These are phyloP conservation scores for Lithospermum erythrorhizon DNA, from an alignment of 257 asterid species.

Conservation along the genomic window DNA sequence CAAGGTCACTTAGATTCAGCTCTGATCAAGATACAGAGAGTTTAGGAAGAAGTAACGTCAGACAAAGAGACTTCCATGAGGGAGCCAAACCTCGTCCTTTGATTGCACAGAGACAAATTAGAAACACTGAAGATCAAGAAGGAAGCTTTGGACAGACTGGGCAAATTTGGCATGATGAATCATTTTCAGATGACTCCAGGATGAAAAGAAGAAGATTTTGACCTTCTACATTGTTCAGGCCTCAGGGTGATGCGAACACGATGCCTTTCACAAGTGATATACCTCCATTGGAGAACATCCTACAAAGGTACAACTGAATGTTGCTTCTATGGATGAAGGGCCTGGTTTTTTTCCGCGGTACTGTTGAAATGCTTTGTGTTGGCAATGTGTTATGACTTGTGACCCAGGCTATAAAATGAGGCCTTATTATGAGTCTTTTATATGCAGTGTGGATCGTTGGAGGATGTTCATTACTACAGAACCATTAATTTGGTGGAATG, in stretches of 20 bases:
- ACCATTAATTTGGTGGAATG: not conserved
- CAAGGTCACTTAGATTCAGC: conserved; percentile 54
- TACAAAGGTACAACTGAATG: not conserved
- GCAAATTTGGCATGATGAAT: conserved; percentile 61
- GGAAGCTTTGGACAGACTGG: conserved; percentile 43
- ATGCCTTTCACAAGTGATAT: not conserved
- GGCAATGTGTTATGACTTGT: not conserved
- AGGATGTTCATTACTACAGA: not conserved
- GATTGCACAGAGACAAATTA: conserved; percentile 35
- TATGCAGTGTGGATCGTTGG: not conserved
- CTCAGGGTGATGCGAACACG: not conserved
- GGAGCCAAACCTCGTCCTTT: conserved; percentile 40
- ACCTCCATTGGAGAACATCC: not conserved
- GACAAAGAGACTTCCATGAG: conserved; percentile 76
- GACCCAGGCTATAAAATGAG: not conserved
- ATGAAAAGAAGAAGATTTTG: conserved; percentile 72
- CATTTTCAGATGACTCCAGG: conserved; percentile 39
- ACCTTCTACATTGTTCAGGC: conserved; percentile 10
- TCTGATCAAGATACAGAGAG: conserved; percentile 44
- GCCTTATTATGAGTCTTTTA: not conserved
- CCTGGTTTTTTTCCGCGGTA: not conserved
- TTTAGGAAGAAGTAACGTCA: conserved; percentile 47
- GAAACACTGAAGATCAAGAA: conserved; percentile 55
- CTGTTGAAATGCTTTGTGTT: no score
- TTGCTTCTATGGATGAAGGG: not conserved